These are phyloP conservation scores for Botrytis paeoniae DNA, from an alignment of 2,329 filamentous ascomycete species.

Conservation along the genomic window DNA sequence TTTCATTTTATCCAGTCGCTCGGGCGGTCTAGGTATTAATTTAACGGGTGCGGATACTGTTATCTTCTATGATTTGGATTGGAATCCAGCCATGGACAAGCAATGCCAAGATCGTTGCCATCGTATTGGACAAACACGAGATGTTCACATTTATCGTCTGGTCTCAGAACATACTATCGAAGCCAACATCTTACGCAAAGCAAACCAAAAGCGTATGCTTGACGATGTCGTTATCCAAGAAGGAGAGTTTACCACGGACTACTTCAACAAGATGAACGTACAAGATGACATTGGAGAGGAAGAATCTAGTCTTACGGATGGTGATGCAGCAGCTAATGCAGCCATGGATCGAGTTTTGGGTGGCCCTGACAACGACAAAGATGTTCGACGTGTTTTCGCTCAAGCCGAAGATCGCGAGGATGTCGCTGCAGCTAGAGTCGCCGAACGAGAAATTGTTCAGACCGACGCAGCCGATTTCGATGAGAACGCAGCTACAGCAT, in stretches of 20 bases:
- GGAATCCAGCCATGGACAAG: conserved; percentile 99
- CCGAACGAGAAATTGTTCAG: conserved; percentile 81
- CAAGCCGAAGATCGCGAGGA: conserved; percentile 92
- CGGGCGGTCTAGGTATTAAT: conserved; percentile 93
- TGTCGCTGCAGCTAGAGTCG: conserved; percentile 79
- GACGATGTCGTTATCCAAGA: conserved; percentile 99
- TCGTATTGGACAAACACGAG: conserved; percentile 93
- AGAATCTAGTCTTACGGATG: conserved; percentile 51
- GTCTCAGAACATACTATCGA: conserved; percentile 94
- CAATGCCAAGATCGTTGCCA: conserved; percentile 98
- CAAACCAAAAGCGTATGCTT: conserved; percentile 94
- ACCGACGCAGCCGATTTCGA: conserved; percentile 84
- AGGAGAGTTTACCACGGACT: conserved; percentile 95
- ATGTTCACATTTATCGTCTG: conserved; percentile 96
- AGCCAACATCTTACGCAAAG: conserved; percentile 94
- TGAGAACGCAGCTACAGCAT: conserved; percentile 51
- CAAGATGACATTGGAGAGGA: conserved; percentile 64
- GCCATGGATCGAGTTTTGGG: conserved; percentile 86
- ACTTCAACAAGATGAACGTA: conserved; percentile 76
- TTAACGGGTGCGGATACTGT: conserved; percentile 95
- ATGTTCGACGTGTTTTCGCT: conserved; percentile 72
- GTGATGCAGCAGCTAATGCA: conserved; percentile 69
- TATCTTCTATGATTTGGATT: conserved; percentile 98
- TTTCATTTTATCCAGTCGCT: conserved; percentile 93
- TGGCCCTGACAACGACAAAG: conserved; percentile 52